Evolutionary conservation across 2,329 filamentous ascomycete genomes (phyloP).

Genomic region (Colletotrichum eremochloae): DNA sequence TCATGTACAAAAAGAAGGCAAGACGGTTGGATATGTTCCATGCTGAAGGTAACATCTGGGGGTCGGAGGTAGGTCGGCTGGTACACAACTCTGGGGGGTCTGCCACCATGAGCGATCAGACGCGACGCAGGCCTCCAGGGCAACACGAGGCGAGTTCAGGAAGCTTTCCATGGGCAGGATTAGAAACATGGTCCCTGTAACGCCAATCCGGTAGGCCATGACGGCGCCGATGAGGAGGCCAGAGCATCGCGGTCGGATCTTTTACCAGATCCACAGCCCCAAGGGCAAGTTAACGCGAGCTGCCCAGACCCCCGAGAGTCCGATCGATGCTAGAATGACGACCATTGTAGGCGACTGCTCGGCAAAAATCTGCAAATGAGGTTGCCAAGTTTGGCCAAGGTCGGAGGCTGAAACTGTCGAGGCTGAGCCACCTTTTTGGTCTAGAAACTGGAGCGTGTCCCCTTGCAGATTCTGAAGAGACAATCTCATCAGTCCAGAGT

Average conservation of each 20-base stretch:
- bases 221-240: conserved; percentile 22
- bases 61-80: conserved; percentile 12
- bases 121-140: conserved; percentile 26
- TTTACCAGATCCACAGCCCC: conserved; percentile 20
- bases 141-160: conserved; percentile 37
- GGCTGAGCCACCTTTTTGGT: conserved; percentile 26
- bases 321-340: conserved; percentile 22
- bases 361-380: conserved; percentile 27
- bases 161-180: conserved; percentile 24
- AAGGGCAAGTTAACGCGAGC: conserved; percentile 39
- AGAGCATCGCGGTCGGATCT: conserved; percentile 34
- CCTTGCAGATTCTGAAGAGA: conserved; percentile 35
- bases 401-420: conserved; percentile 41
- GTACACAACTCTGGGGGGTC: conserved; percentile 25
- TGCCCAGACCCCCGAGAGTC: conserved; percentile 32
- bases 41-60: conserved; percentile 17
- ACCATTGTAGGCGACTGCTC: conserved; percentile 1
- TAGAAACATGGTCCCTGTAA: conserved; percentile 36
- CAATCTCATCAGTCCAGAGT: conserved; percentile 11
- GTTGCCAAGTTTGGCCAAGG: conserved; percentile 39
- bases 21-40: conserved; percentile 28
- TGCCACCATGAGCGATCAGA: conserved; percentile 27
- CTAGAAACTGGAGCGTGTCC: conserved; percentile 31
- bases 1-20: conserved; percentile 3
- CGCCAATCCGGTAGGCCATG: conserved; percentile 25